A percentile compares a stretch with the other conserved stretches of the same genome.
These are phyloP conservation scores for Bryopsis sp. DNA, from an alignment of 139 green algal genomes.

Conservation along the genomic window DNA sequence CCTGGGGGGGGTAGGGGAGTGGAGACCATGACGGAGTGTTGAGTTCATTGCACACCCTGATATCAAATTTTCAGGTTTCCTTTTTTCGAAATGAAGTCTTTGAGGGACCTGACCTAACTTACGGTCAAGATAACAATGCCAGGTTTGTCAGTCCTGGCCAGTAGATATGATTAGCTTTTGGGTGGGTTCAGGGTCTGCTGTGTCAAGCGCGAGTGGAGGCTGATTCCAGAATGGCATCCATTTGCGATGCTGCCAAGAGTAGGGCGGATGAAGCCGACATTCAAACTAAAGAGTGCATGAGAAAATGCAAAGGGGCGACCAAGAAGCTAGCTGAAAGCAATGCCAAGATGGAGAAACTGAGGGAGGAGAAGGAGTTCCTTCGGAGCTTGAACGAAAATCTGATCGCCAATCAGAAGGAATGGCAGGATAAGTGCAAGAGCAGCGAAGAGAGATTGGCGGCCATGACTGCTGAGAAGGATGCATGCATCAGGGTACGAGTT, in stretches of 20 bases:
- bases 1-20: too few species aligned
- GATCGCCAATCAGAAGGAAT: conserved; percentile 49
- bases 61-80: too few species aligned
- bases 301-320: background rate
- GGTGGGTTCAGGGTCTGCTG: conserved; percentile 11
- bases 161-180: too few species aligned
- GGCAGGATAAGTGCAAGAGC: conserved; percentile 27
- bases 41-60: too few species aligned
- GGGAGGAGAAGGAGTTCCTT: conserved; percentile 64
- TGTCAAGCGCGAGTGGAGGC: background rate
- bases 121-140: too few species aligned
- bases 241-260: background rate
- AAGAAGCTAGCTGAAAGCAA: conserved; percentile 27
- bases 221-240: background rate
- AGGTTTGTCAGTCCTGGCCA: too few species aligned
- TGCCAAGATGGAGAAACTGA: conserved; percentile 24
- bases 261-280: background rate
- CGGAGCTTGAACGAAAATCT: conserved; percentile 58
- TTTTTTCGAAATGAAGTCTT: too few species aligned
- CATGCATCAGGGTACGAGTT: conserved; percentile 44
- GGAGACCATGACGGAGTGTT: too few species aligned
- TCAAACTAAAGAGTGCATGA: background rate
- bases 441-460: conserved; percentile 20
- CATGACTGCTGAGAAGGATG: conserved; percentile 30
- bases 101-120: too few species aligned